phyloP scores from a whole-genome alignment of 495 filamentous ascomycete genomes.

The Neurospora discreta region DNA sequence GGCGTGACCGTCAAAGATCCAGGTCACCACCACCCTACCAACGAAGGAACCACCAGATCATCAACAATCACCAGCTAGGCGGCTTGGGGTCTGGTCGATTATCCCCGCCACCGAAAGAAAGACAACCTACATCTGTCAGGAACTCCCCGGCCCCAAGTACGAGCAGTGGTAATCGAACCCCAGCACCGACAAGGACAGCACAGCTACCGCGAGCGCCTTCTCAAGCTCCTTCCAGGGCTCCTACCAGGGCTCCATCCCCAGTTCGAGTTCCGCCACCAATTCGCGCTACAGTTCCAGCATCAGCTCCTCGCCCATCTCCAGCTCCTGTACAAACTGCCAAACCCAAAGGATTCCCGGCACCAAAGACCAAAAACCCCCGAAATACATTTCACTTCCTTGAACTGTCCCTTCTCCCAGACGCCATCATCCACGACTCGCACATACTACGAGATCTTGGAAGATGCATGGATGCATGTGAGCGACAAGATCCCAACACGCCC shows the following conservation, averaged over 20 bases:
- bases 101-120: background rate
- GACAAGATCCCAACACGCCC: background rate
- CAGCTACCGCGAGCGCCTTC: background rate
- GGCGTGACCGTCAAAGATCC: background rate
- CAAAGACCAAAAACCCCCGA: background rate
- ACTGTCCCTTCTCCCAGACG: background rate
- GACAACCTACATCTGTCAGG: background rate
- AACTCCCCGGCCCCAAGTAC: background rate
- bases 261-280: background rate
- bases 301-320: background rate
- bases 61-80: background rate
- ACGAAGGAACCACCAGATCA: background rate
- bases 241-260: background rate
- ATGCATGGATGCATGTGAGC: background rate
- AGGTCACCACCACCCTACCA: background rate
- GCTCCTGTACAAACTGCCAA: background rate
- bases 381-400: background rate
- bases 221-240: background rate
- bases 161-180: background rate
- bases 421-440: background rate
- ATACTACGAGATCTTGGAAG: background rate
- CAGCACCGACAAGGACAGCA: background rate
- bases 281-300: background rate
- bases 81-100: background rate
- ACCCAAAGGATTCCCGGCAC: background rate